These are phyloP conservation scores for Salvia sclarea DNA, from an alignment of 305 asterid species.

Conservation along the genomic window DNA sequence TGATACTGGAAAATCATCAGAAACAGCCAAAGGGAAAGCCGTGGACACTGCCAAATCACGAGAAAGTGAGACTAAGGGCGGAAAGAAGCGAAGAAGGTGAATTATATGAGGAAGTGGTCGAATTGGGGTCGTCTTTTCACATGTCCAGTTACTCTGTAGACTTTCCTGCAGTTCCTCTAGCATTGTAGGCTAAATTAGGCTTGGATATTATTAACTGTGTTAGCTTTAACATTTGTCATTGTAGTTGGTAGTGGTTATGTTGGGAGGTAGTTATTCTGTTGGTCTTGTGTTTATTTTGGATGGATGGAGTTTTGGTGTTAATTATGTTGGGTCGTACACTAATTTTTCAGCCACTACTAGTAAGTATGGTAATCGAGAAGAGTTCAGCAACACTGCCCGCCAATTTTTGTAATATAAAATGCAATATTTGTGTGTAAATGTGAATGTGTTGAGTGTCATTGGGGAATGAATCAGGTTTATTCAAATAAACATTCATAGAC, in stretches of 20 bases:
- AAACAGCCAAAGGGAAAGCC: conserved; percentile 49
- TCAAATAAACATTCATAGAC: too few species aligned
- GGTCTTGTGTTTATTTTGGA: conserved; percentile 22
- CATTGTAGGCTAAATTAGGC: conserved; percentile 36
- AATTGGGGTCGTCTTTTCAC: conserved; percentile 23
- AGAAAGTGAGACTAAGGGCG: conserved; percentile 51
- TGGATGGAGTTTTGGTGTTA: conserved; percentile 29
- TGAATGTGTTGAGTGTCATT: neutral
- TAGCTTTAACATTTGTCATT: conserved; percentile 1
- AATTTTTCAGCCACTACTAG: neutral
- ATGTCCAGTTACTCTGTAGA: conserved; percentile 20
- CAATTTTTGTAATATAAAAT: neutral
- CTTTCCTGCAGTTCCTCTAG: conserved; percentile 30
- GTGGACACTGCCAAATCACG: conserved; percentile 45
- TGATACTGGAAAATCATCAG: conserved; percentile 43
- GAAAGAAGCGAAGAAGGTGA: conserved; percentile 65
- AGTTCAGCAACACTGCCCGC: neutral
- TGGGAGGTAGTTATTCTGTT: conserved; percentile 30
- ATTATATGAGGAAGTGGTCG: neutral
- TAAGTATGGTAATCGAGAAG: neutral
- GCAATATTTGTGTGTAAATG: neutral
- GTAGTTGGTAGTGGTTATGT: conserved; percentile 32
- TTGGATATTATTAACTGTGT: conserved; percentile 13
- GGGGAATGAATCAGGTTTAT: too few species aligned
- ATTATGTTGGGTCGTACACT: neutral